phyloP scores from a whole-genome alignment of 2,329 filamentous ascomycete genomes.

The Aspergillus sp. region DNA sequence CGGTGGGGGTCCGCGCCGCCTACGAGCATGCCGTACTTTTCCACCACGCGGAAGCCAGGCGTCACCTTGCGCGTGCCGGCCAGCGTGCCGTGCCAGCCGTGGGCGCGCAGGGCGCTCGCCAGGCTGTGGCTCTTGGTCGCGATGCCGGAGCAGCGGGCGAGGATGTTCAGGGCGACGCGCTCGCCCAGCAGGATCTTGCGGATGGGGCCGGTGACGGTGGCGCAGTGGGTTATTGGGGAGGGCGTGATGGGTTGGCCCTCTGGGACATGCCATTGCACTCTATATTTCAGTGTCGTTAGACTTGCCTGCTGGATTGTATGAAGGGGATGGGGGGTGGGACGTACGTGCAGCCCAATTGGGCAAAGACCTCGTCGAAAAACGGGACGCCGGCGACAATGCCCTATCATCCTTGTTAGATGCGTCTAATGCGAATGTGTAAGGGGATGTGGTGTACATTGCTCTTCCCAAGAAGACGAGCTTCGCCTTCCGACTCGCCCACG shows the following conservation, averaged over 20 bases:
- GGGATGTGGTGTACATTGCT: constrained; percentile 43
- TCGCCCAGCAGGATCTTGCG: constrained; percentile 86
- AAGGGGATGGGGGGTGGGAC: constrained; percentile 23
- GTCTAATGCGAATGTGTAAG: background rate
- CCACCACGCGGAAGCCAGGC: constrained; percentile 88
- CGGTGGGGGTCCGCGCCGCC: constrained; percentile 90
- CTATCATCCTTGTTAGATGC: constrained; percentile 28
- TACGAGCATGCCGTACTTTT: constrained; percentile 97
- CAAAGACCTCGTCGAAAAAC: constrained; percentile 93
- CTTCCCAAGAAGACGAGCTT: constrained; percentile 56
- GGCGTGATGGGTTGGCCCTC: constrained; percentile 72
- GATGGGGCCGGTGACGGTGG: constrained; percentile 82
- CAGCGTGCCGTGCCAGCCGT: constrained; percentile 78
- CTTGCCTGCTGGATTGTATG: background rate
- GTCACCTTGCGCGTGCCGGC: constrained; percentile 97
- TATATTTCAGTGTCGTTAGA: constrained; percentile 23
- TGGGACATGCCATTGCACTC: constrained; percentile 79
- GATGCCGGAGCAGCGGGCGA: constrained; percentile 88
- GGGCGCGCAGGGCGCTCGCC: constrained; percentile 52
- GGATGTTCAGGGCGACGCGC: constrained; percentile 84
- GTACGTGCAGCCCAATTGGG: constrained; percentile 78
- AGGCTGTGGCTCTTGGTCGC: constrained; percentile 62
- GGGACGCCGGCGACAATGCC: constrained; percentile 88
- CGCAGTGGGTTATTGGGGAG: constrained; percentile 58
- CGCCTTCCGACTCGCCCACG: constrained; percentile 61